These are phyloP conservation scores for Vanilla planifolia DNA, from an alignment of 106 monocot species.

Conservation along the genomic window DNA sequence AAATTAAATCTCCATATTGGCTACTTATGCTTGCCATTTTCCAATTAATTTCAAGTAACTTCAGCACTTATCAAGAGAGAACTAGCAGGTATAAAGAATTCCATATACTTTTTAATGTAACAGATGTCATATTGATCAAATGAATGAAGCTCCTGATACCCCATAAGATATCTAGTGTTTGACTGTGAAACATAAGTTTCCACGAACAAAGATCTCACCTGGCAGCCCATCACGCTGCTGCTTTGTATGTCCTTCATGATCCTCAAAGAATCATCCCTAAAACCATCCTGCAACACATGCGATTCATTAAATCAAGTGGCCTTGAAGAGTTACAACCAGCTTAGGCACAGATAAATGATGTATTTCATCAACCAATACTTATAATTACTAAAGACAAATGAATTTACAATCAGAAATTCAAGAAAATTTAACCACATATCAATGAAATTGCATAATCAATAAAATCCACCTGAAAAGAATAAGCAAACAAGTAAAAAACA, in stretches of 20 bases:
- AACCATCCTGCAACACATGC: slow-evolving; percentile 18
- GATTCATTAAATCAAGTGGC: not conserved
- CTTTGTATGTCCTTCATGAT: slow-evolving; percentile 27
- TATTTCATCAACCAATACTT: not conserved
- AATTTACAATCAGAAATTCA: not conserved
- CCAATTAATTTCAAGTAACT: too few relatives aligned
- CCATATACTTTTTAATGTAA: too few relatives aligned
- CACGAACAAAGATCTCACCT: too few relatives aligned
- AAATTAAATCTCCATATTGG: too few relatives aligned
- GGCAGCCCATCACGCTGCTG: slow-evolving; percentile 14
- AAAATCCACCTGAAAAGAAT: not conserved
- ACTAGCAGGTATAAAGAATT: too few relatives aligned
- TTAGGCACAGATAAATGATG: not conserved
- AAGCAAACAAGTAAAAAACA: not conserved
- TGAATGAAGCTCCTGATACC: too few relatives aligned
- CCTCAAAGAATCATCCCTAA: slow-evolving; percentile 27
- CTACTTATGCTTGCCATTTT: too few relatives aligned
- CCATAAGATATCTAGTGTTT: too few relatives aligned
- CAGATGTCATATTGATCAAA: too few relatives aligned
- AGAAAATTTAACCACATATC: not conserved
- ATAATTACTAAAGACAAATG: not conserved
- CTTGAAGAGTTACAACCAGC: not conserved
- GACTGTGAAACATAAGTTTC: too few relatives aligned
- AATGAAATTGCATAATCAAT: not conserved
- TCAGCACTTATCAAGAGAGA: too few relatives aligned